These are phyloP conservation scores for Candida tammaniensis DNA, from an alignment of 805 yeast genomes.

Conservation along the genomic window DNA sequence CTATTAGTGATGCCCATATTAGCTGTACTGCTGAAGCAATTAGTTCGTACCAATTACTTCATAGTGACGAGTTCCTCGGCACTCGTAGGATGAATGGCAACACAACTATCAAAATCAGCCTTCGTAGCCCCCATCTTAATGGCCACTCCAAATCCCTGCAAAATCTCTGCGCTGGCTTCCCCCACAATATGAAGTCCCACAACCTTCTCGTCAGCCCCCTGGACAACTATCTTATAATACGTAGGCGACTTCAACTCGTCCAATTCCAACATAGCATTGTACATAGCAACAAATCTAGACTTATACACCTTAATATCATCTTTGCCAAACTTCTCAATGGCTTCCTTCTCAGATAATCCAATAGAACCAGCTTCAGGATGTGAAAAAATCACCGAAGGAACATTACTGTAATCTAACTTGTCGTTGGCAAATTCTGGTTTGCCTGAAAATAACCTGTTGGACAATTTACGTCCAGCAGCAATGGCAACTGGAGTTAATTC, in stretches of 20 bases:
- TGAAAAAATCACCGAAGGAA: slow-evolving; percentile 95
- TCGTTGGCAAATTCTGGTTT: slow-evolving; percentile 64
- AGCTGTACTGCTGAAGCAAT: no score
- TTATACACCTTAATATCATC: slow-evolving; percentile 78
- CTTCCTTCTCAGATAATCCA: slow-evolving; percentile 81
- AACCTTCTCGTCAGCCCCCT: slow-evolving; percentile 84
- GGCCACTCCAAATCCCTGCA: slow-evolving; percentile 99
- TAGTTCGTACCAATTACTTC: slow-evolving; percentile 30
- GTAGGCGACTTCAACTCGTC: slow-evolving; percentile 77
- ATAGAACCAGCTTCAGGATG: slow-evolving; percentile 97
- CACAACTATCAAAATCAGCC: slow-evolving; percentile 90
- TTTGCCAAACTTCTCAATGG: slow-evolving; percentile 73
- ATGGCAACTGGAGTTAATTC: slow-evolving; percentile 98
- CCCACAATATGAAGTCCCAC: slow-evolving; percentile 95
- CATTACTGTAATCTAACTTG: slow-evolving; percentile 80
- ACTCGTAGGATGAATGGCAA: slow-evolving; percentile 97
- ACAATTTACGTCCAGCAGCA: slow-evolving; percentile 93
- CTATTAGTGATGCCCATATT: no score
- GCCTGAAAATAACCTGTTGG: slow-evolving; percentile 86
- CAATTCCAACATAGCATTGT: slow-evolving; percentile 73
- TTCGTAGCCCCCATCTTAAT: slow-evolving; percentile 99
- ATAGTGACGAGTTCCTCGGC: slow-evolving; percentile 97
- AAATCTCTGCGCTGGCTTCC: slow-evolving; percentile 83
- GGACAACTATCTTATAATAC: slow-evolving; percentile 75
- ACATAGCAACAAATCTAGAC: slow-evolving; percentile 87